phyloP scores from a whole-genome alignment of 352 stramenopile genomes.

The Pythium insidiosum region DNA sequence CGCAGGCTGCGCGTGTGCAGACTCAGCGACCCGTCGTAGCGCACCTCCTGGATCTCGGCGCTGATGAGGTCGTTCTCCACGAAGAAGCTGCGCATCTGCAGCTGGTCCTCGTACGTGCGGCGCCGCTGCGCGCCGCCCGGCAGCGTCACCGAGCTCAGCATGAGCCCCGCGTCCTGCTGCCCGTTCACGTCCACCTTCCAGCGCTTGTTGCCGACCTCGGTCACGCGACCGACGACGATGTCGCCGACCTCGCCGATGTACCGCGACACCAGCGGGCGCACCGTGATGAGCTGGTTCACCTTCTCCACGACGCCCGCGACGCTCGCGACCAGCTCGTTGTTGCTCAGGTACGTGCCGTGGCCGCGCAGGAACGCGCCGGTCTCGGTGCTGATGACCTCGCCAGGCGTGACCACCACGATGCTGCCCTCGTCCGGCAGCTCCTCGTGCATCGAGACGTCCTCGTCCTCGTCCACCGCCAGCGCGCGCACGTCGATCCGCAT shows the following conservation, averaged over 20 bases:
- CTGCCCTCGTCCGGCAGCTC: constrained; percentile 26
- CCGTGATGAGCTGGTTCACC: constrained; percentile 95
- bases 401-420: constrained; percentile 64
- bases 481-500: constrained; percentile 36
- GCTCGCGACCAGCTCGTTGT: constrained; percentile 86
- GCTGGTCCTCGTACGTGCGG: constrained; percentile 95
- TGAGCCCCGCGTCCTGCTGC: constrained; percentile 79
- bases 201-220: constrained; percentile 88
- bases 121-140: constrained; percentile 93
- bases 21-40: constrained; percentile 88
- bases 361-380: constrained; percentile 84
- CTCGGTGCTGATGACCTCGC: constrained; percentile 70
- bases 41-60: constrained; percentile 83
- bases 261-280: constrained; percentile 85
- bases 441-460: constrained; percentile 11
- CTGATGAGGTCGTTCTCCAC: constrained; percentile 95
- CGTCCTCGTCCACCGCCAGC: constrained; percentile 2
- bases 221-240: constrained; percentile 94
- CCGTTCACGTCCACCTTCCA: constrained; percentile 94
- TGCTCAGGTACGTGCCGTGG: constrained; percentile 93
- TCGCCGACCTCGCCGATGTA: constrained; percentile 96
- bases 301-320: constrained; percentile 93
- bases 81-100: constrained; percentile 95
- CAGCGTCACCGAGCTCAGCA: constrained; percentile 93
- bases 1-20: constrained; percentile 92